These are phyloP conservation scores for Pestalotiopsis sp. DNA, from an alignment of 2,329 filamentous ascomycete species.

Conservation along the genomic window DNA sequence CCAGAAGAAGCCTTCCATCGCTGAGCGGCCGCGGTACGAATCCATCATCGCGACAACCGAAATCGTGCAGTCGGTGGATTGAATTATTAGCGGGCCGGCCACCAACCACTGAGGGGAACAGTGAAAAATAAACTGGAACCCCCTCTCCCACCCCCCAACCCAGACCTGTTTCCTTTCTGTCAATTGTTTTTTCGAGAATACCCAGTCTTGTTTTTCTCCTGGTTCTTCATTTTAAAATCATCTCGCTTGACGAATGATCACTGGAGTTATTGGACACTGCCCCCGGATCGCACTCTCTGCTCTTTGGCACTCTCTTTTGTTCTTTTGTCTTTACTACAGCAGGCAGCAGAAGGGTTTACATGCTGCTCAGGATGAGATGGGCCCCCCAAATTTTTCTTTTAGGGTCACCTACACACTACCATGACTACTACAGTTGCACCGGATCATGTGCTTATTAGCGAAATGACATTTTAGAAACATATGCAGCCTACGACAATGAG, in stretches of 20 bases:
- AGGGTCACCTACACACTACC: no score
- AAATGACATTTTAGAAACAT: no score
- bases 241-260: neutral
- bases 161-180: neutral
- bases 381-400: no score
- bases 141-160: neutral
- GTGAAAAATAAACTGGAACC: neutral
- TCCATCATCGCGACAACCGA: conserved; percentile 16
- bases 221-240: neutral
- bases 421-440: no score
- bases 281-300: neutral
- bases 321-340: no score
- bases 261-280: neutral
- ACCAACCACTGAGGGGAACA: no score
- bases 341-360: no score
- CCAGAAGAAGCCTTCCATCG: neutral
- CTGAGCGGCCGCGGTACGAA: conserved; percentile 12
- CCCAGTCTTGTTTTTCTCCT: neutral
- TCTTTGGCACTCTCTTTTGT: neutral
- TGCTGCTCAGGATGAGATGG: no score
- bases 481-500: neutral
- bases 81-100: neutral
- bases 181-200: neutral
- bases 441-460: no score
- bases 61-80: conserved; percentile 9